Evolutionary conservation across 2,329 filamentous ascomycete genomes (phyloP).

Genomic region (Hirsutella thompsonii): DNA sequence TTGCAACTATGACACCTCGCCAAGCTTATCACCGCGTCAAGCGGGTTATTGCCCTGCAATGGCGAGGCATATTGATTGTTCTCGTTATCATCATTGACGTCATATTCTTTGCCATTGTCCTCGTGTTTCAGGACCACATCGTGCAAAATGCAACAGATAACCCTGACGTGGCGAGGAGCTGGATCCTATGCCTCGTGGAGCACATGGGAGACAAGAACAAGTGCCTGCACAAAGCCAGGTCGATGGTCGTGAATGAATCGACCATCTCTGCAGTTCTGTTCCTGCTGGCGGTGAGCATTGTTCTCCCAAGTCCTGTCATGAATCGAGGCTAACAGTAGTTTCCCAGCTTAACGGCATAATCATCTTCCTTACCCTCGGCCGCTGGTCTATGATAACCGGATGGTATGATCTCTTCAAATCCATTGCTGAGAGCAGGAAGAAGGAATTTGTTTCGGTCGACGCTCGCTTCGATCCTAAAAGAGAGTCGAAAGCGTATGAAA

Average conservation of each 20-base stretch:
- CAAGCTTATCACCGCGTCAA: slow-evolving; percentile 80
- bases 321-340: not conserved
- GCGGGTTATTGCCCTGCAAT: slow-evolving; percentile 82
- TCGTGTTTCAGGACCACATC: slow-evolving; percentile 74
- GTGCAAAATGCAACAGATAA: slow-evolving; percentile 45
- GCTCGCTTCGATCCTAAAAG: slow-evolving; percentile 50
- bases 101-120: slow-evolving; percentile 85
- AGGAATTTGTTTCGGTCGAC: slow-evolving; percentile 84
- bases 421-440: slow-evolving; percentile 38
- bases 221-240: slow-evolving; percentile 49
- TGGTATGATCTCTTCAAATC: slow-evolving; percentile 57
- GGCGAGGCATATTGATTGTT: slow-evolving; percentile 84
- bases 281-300: slow-evolving; percentile 58
- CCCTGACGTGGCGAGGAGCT: slow-evolving; percentile 41
- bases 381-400: slow-evolving; percentile 72
- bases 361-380: slow-evolving; percentile 68
- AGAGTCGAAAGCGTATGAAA: slow-evolving; percentile 64
- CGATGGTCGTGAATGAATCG: slow-evolving; percentile 58
- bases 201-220: slow-evolving; percentile 42
- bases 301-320: not conserved
- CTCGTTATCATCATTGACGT: slow-evolving; percentile 84
- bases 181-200: slow-evolving; percentile 58
- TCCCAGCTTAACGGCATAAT: slow-evolving; percentile 69
- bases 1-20: slow-evolving; percentile 65
- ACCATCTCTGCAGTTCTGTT: slow-evolving; percentile 74